Evolutionary conservation across 1,284 basidiomycete genomes (phyloP).

Genomic region (Dichomitus squalens): DNA sequence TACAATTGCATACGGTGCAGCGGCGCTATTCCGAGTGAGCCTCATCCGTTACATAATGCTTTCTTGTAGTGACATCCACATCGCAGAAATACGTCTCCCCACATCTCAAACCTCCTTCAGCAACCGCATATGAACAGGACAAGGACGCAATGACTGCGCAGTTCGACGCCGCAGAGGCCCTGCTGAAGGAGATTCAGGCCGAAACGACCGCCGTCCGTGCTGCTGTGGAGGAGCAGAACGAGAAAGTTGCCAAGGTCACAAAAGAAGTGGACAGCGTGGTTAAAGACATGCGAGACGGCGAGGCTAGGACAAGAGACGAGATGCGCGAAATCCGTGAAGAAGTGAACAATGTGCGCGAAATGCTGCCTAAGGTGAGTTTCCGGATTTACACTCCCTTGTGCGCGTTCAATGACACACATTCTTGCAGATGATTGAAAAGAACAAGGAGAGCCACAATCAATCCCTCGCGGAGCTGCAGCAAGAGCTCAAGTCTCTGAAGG

Average conservation of each 20-base stretch:
- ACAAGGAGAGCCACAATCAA: constrained; percentile 80
- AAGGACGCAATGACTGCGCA: constrained; percentile 85
- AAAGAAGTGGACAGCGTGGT: constrained; percentile 82
- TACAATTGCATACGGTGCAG: constrained; percentile 86
- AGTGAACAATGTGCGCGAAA: constrained; percentile 86
- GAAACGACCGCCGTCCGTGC: constrained; percentile 74
- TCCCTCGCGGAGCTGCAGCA: constrained; percentile 87
- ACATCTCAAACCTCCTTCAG: constrained; percentile 87
- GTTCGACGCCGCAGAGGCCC: constrained; percentile 89
- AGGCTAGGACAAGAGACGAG: constrained; percentile 83
- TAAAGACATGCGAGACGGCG: constrained; percentile 75
- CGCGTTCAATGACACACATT: neutral
- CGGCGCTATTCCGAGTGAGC: constrained; percentile 80
- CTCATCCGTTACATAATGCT: neutral
- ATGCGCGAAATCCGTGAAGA: constrained; percentile 93
- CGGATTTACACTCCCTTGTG: neutral
- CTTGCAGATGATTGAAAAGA: constrained; percentile 89
- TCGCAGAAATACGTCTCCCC: constrained; percentile 89
- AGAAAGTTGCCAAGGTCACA: constrained; percentile 77
- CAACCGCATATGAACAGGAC: constrained; percentile 89
- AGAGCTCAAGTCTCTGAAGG: constrained; percentile 94
- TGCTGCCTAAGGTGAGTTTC: constrained; percentile 80
- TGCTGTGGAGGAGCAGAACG: constrained; percentile 84
- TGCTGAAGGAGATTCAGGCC: constrained; percentile 82
- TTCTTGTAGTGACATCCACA: neutral